Base-by-base conservation (phyloP, 2,329 filamentous ascomycete species). In the Exophiala lecanii-corni region DNA sequence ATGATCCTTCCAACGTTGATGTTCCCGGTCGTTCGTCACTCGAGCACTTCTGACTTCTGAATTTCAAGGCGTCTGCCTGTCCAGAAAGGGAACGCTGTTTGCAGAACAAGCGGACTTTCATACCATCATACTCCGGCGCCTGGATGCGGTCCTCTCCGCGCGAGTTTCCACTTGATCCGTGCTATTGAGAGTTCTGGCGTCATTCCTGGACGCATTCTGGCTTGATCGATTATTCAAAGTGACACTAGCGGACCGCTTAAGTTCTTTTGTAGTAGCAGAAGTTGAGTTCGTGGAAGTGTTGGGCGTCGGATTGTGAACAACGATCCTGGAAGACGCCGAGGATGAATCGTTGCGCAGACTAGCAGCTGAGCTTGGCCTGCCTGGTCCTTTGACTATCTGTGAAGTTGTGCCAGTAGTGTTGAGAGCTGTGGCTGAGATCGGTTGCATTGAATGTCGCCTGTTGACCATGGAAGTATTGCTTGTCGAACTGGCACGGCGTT, bases 41-140 rank as follows among this genome's bases (percentile, higher is more conserved):
- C n/a, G n/a, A n/a, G n/a, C n/a, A n/a, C n/a, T n/a, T n/a, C n/a
- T n/a, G n/a, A n/a, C n/a, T n/a, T n/a, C n/a, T n/a, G n/a, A n/a
- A n/a, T n/a, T n/a, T n/a, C n/a, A n/a, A n/a, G n/a, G n/a, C n/a
- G n/a, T n/a, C 23, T 6, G 23, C 23, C 23, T 26, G 23, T 26
- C 23, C 6, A 13, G 7, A 7, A 33, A 33, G 30, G 30, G 30
- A 17, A 33, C 16, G 13, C 30, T 13, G 7, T 33, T 6, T 33
- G 6, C 16, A 7, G 32, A 25, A 19, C 7, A 25, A 9, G 9
- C 5, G 41, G 15, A 23, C 17, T 18, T 15, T 41, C 36, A 55
- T 3, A 55, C 43, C 45, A 55, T 53, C 49, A 53, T 53, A 40
- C 50, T 55, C 23, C 47, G 41, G 35, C 52, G 51, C 17, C 43